Evolutionary conservation across 2,329 filamentous ascomycete genomes (phyloP).

Genomic region (Phyllosticta paracitricarpa): DNA sequence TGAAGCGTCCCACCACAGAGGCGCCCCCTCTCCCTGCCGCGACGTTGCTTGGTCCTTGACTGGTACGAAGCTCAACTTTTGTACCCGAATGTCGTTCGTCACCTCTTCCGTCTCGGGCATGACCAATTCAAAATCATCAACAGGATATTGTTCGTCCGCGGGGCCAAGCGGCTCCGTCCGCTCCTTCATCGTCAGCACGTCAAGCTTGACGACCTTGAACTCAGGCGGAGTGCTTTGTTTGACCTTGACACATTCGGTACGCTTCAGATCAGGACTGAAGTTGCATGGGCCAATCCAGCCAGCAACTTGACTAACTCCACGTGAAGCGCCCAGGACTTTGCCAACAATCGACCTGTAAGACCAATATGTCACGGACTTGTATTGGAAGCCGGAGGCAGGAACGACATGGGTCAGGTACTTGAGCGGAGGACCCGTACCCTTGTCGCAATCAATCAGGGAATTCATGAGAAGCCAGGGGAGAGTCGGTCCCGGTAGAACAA

Average conservation of each 20-base stretch:
- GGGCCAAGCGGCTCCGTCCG: conserved; percentile 62
- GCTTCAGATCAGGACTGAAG: conserved; percentile 55
- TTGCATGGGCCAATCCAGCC: conserved; percentile 68
- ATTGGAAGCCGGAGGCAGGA: conserved; percentile 64
- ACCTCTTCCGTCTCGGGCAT: conserved; percentile 47
- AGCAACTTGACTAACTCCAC: conserved; percentile 59
- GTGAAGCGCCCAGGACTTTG: conserved; percentile 57
- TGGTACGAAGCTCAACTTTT: conserved; percentile 53
- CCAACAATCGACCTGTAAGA: conserved; percentile 61
- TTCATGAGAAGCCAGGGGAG: conserved; percentile 73
- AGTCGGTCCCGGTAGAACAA: conserved; percentile 59
- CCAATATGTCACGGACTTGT: conserved; percentile 71
- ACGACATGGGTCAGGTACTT: conserved; percentile 59
- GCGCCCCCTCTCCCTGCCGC: conserved; percentile 19
- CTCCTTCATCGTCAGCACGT: conserved; percentile 56
- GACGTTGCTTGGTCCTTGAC: conserved; percentile 27
- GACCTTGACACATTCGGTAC: conserved; percentile 61
- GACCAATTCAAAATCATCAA: conserved; percentile 57
- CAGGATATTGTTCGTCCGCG: conserved; percentile 49
- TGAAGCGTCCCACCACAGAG: conserved; percentile 28
- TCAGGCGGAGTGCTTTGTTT: conserved; percentile 51
- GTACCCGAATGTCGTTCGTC: conserved; percentile 58
- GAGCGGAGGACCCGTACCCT: conserved; percentile 55
- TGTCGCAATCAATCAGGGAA: conserved; percentile 63
- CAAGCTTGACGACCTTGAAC: conserved; percentile 42